These are phyloP conservation scores for Agrocybe chaxingu DNA, from an alignment of 768 basidiomycete species.

Conservation along the genomic window DNA sequence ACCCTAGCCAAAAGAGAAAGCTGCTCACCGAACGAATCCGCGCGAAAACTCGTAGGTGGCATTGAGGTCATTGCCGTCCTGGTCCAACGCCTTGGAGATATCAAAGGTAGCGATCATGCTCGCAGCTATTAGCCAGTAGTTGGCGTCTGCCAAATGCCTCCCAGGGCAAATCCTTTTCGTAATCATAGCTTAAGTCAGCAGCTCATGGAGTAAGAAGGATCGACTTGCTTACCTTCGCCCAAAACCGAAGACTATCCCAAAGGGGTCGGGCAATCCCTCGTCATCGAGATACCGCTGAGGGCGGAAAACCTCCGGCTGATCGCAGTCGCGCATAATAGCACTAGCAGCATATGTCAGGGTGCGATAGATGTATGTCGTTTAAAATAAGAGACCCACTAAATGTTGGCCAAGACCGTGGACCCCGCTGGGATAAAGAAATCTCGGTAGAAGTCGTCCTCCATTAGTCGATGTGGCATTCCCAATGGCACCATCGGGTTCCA, in stretches of 20 bases:
- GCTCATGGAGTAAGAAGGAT: neutral
- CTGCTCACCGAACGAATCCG: conserved; percentile 45
- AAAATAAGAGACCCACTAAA: conserved; percentile 30
- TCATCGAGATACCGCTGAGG: conserved; percentile 49
- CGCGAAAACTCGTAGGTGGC: conserved; percentile 33
- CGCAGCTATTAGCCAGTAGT: conserved; percentile 43
- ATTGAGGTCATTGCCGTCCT: conserved; percentile 37
- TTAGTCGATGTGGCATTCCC: conserved; percentile 50
- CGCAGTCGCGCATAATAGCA: conserved; percentile 40
- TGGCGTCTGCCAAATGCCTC: conserved; percentile 46
- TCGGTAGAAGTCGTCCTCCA: conserved; percentile 48
- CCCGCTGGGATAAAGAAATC: conserved; percentile 45
- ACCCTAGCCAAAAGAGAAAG: neutral
- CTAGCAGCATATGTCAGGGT: conserved; percentile 18
- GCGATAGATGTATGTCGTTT: neutral
- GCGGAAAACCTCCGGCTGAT: conserved; percentile 41
- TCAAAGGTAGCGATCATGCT: conserved; percentile 43
- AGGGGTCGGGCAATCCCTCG: conserved; percentile 38
- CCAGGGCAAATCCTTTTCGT: conserved; percentile 49
- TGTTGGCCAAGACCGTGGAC: conserved; percentile 40
- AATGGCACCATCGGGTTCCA: conserved; percentile 48
- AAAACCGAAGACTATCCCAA: conserved; percentile 53
- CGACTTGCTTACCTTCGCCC: conserved; percentile 41
- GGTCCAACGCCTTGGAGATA: conserved; percentile 38
- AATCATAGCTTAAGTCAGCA: neutral